Conservation (phyloP, 257 asterid genomes). For the Coffea eugenioides region DNA sequence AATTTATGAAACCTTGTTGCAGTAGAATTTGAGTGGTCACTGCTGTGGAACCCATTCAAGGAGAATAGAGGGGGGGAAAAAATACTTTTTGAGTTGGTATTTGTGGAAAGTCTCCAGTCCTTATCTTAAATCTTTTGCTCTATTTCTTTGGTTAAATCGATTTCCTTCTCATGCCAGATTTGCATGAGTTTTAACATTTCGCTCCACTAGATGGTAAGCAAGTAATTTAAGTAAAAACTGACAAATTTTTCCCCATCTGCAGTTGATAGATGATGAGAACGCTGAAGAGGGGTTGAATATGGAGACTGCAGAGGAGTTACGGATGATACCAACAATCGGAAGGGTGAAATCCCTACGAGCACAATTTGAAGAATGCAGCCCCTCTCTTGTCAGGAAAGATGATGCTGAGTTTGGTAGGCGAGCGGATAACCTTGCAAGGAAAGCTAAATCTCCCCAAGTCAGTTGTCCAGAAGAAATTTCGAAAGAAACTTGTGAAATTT, state of each 20-base stretch:
- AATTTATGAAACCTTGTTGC: too few species aligned
- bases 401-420: not conserved
- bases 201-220: not conserved
- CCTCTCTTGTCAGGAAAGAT: not conserved
- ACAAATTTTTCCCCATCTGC: not conserved
- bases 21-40: too few species aligned
- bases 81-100: too few species aligned
- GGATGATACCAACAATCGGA: not conserved
- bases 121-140: too few species aligned
- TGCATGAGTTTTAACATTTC: not conserved
- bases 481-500: conserved; percentile 40
- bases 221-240: too few species aligned
- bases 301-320: not conserved
- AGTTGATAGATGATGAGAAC: not conserved
- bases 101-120: too few species aligned
- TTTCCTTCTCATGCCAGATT: too few species aligned
- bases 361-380: not conserved
- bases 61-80: too few species aligned
- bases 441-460: not conserved
- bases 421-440: not conserved
- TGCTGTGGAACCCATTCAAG: too few species aligned
- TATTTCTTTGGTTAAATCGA: too few species aligned
- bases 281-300: not conserved
- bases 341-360: not conserved
- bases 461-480: not conserved